Conservation (phyloP, 257 asterid species). For the Lycium ferocissimum region DNA sequence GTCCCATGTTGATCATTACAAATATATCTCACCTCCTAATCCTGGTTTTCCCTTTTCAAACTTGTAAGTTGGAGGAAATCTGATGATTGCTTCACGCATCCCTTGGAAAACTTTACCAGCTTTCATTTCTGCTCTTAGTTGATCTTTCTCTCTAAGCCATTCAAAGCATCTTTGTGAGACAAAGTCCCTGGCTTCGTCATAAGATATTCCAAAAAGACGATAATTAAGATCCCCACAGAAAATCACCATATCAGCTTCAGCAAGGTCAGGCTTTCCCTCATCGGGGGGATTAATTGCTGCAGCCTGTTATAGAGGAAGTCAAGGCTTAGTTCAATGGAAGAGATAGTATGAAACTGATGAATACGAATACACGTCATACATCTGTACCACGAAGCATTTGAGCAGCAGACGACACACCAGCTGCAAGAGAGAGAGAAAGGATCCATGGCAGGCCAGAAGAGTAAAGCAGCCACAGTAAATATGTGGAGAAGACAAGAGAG, state of each 20-base stretch:
- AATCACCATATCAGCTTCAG: conserved; percentile 90
- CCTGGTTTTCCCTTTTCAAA: conserved; percentile 93
- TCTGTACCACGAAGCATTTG: conserved; percentile 76
- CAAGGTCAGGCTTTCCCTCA: conserved; percentile 84
- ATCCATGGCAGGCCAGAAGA: conserved; percentile 82
- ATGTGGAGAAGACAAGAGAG: conserved; percentile 76
- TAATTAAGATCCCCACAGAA: conserved; percentile 91
- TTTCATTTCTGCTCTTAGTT: conserved; percentile 89
- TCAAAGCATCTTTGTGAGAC: conserved; percentile 99
- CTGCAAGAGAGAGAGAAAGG: conserved; percentile 67
- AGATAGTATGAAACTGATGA: conserved; percentile 15
- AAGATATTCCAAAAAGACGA: conserved; percentile 94
- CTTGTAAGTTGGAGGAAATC: conserved; percentile 97
- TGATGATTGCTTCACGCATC: conserved; percentile 90
- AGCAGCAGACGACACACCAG: conserved; percentile 88
- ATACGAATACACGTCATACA: conserved; percentile 47
- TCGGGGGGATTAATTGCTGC: conserved; percentile 56
- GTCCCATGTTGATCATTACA: background rate
- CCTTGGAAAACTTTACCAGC: conserved; percentile 96
- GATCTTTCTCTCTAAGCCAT: conserved; percentile 98
- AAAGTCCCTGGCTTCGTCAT: conserved; percentile 96
- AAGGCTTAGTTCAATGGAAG: conserved; percentile 14
- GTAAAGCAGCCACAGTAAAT: conserved; percentile 73
- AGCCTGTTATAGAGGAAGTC: conserved; percentile 43
- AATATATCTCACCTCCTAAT: conserved; percentile 70